Base-by-base conservation (phyloP, 306 rosid species). In the Castanospermum australe region DNA sequence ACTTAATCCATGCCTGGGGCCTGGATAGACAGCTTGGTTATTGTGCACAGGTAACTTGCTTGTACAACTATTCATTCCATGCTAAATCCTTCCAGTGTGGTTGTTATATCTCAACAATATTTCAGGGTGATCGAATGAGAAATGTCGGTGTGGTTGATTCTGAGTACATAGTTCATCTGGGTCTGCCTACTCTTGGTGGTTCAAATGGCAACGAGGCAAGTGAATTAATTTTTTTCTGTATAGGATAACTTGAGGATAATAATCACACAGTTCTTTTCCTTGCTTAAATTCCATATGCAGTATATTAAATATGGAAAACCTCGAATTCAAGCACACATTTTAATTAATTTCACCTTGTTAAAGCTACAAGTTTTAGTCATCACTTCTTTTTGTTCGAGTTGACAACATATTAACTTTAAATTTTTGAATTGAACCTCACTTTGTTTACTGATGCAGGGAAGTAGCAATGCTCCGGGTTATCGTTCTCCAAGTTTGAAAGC, bases 1-100 rank as follows among this genome's bases (percentile, higher is more conserved):
- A 94, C 87, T 87, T 92, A 86, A 86, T 94, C 90, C 98, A 94
- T 77, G 97, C 97, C 18, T 94, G 98, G 98, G 98, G 98, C 74
- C 84, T 94, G 21, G 98, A 94, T 72, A 83, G 83, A 66, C 90
- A 89, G 78, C 94, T 94, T 6, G 98, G 98, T 39, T 94, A 94
- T 75, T 94, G 98, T 85, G 96, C 98, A 28, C 97, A 87, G 88
- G 98, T 92, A 87, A 88, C 42, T 57, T 71, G 55, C 78, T 80
- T 32, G 7, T 38, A 22, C 24, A 9, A 30, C 71, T 28, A 15
- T 82, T 78, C 82, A 38, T 56, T 52, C 51, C 2, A 7, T 54
- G 4, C 64, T 6, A 42, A 30, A 42, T 54, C 38, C 48, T 60
- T 59, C 81, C 44, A 33, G 25, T 42, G 39, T 77, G 59, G 33